Percentiles rank a stretch among this genome's conserved stretches.
phyloP scores from a whole-genome alignment of 2,329 filamentous ascomycete genomes.

The Fusarium floridanum region DNA sequence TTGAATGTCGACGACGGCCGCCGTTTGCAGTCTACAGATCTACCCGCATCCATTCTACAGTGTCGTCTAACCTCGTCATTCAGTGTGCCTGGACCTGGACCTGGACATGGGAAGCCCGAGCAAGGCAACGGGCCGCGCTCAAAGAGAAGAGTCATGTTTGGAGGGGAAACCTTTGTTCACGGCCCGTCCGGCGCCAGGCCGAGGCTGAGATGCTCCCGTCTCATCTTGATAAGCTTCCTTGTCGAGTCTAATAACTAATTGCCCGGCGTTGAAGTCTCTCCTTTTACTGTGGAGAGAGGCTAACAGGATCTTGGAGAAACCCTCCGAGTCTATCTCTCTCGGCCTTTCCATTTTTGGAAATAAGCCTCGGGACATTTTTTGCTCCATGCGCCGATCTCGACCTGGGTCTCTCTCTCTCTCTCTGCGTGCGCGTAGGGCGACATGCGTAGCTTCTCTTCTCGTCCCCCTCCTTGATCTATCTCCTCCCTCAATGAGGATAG shows the following conservation, averaged over 20 bases:
- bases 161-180: background rate
- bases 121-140: conserved; percentile 22
- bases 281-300: background rate
- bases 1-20: background rate
- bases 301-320: background rate
- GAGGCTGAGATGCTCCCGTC: conserved; percentile 10
- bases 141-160: background rate
- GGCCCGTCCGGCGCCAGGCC: conserved; percentile 2
- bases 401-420: background rate
- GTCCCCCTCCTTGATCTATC: background rate
- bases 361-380: background rate
- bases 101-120: conserved; percentile 11
- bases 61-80: conserved; percentile 5
- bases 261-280: background rate
- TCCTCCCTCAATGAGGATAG: conserved; percentile 18
- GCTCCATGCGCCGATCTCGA: background rate
- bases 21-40: background rate
- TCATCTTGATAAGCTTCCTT: conserved; percentile 1
- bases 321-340: background rate
- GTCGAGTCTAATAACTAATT: background rate
- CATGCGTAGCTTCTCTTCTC: background rate
- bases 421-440: conserved; percentile 4
- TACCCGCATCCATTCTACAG: background rate
- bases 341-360: background rate
- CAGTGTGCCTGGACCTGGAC: conserved; percentile 6